Evolutionary conservation across 1,139 yeast genomes (phyloP).

Genomic region (Kodamaea arcana): DNA sequence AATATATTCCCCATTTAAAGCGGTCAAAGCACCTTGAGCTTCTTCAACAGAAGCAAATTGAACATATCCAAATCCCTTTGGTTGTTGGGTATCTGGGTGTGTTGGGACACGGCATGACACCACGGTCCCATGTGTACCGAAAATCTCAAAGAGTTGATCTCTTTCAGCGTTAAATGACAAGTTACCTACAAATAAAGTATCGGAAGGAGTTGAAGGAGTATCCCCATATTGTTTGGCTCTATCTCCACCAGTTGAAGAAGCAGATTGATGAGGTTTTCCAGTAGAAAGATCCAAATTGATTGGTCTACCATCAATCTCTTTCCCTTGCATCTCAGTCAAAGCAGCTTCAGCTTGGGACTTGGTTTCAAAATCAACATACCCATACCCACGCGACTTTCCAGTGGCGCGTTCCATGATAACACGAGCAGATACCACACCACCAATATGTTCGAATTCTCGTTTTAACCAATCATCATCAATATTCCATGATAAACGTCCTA

Average conservation of each 20-base stretch:
- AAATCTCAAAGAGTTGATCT: constrained; percentile 68
- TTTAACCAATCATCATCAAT: constrained; percentile 92
- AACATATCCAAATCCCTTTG: constrained; percentile 98
- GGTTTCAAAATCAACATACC: constrained; percentile 89
- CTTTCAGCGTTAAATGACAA: constrained; percentile 84
- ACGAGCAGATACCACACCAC: constrained; percentile 84
- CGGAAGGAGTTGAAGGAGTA: constrained; percentile 85
- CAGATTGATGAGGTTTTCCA: constrained; percentile 62
- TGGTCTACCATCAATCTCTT: constrained; percentile 95
- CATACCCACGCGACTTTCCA: constrained; percentile 96
- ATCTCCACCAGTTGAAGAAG: constrained; percentile 44
- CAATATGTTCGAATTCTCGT: constrained; percentile 77
- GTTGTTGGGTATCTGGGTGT: constrained; percentile 97
- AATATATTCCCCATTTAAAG: constrained; percentile 81
- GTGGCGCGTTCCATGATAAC: constrained; percentile 90
- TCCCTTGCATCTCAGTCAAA: constrained; percentile 80
- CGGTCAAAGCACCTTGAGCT: constrained; percentile 85
- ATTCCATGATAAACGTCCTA: constrained; percentile 97
- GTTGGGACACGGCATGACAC: constrained; percentile 93
- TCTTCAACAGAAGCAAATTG: constrained; percentile 84
- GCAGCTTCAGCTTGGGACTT: constrained; percentile 83
- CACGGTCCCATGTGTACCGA: constrained; percentile 75
- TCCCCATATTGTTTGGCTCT: constrained; percentile 92
- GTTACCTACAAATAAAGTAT: constrained; percentile 94
- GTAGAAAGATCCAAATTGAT: constrained; percentile 90